Evolutionary conservation across 805 yeast species (phyloP).

Genomic region (Yamadazyma scolyti): DNA sequence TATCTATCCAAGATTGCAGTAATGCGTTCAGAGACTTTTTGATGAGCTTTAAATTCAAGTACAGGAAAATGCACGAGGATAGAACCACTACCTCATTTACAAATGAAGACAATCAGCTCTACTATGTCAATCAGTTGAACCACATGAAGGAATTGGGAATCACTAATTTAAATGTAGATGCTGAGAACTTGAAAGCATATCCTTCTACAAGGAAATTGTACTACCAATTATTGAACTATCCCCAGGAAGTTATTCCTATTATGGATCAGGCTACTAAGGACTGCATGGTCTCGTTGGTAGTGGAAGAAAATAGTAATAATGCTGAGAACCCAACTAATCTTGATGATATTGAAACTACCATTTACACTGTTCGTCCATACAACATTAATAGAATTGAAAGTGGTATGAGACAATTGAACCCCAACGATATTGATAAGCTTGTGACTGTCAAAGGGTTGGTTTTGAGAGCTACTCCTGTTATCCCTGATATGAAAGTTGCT

Average conservation of each 20-base stretch:
- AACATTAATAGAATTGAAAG: constrained; percentile 62
- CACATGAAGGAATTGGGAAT: constrained; percentile 76
- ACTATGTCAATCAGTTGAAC: constrained; percentile 69
- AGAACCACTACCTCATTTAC: constrained; percentile 31
- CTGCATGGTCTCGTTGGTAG: constrained; percentile 70
- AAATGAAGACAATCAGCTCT: constrained; percentile 66
- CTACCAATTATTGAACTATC: constrained; percentile 84
- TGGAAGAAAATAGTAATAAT: constrained; percentile 37
- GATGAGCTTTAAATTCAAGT: constrained; percentile 75
- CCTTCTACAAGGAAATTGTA: constrained; percentile 75
- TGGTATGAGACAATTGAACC: constrained; percentile 92
- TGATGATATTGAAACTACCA: constrained; percentile 74
- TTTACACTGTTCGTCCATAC: constrained; percentile 87
- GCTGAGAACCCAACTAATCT: constrained; percentile 28
- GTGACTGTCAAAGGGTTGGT: constrained; percentile 90
- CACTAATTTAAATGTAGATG: constrained; percentile 81
- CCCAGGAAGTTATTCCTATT: constrained; percentile 94
- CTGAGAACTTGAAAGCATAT: constrained; percentile 71
- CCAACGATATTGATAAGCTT: constrained; percentile 89
- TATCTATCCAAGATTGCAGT: constrained; percentile 83
- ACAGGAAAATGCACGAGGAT: constrained; percentile 52
- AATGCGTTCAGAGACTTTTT: constrained; percentile 77
- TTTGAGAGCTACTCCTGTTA: constrained; percentile 80
- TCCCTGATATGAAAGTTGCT: constrained; percentile 97
- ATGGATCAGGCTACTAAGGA: constrained; percentile 97